Evolutionary conservation across 2,329 filamentous ascomycete species (phyloP).

Genomic region (Trichothecium sympodiale): DNA sequence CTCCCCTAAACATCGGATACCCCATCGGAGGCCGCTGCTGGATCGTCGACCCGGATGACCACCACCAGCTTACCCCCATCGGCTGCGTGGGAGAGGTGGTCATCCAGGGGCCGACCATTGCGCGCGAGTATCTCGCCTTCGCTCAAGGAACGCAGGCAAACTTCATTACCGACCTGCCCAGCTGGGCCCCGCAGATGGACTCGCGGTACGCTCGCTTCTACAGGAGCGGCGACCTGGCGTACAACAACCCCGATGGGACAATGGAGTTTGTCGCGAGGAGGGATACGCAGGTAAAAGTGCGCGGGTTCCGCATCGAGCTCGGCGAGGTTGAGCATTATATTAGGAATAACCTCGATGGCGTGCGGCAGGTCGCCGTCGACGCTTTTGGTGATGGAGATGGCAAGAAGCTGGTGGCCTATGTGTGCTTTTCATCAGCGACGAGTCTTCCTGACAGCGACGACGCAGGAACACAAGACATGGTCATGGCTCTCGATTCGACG

Average conservation of each 20-base stretch:
- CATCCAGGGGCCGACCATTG: conserved; percentile 22
- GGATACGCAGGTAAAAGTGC: conserved; percentile 44
- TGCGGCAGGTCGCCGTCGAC: conserved; percentile 1
- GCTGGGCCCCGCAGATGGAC: not conserved
- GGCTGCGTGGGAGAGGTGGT: conserved; percentile 7
- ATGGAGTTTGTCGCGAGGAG: conserved; percentile 35
- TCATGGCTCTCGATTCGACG: no score
- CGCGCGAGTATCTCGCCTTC: conserved; percentile 33
- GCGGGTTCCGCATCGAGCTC: conserved; percentile 41
- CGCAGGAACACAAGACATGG: no score
- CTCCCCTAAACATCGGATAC: conserved; percentile 2
- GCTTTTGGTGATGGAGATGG: no score
- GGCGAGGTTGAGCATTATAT: conserved; percentile 8
- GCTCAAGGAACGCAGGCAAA: conserved; percentile 14
- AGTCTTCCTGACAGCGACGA: no score
- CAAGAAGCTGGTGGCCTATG: no score
- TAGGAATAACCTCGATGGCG: not conserved
- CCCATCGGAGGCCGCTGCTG: conserved; percentile 5
- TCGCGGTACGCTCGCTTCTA: conserved; percentile 5
- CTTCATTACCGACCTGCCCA: conserved; percentile 1
- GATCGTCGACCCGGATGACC: conserved; percentile 5
- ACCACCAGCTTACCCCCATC: conserved; percentile 3
- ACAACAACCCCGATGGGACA: conserved; percentile 17
- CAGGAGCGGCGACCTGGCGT: conserved; percentile 6
- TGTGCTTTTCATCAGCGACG: no score